A percentile compares a stretch with the other conserved stretches of the same genome.
Conservation (phyloP, 2,329 filamentous ascomycete genomes). For the Colletotrichum viniferum region DNA sequence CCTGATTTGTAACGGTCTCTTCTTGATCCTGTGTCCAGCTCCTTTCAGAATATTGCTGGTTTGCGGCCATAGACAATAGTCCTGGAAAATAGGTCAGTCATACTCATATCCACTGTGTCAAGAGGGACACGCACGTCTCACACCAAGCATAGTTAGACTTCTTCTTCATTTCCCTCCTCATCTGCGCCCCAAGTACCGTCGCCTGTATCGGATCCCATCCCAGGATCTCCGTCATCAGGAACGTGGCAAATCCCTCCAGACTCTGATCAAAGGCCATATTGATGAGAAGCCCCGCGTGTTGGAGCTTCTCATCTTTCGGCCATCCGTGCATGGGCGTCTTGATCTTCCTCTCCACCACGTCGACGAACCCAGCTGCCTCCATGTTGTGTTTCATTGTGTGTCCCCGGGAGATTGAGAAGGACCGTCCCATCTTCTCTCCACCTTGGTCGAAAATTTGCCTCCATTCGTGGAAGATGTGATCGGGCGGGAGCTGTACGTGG, state of each 20-base stretch:
- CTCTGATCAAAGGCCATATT: conserved; percentile 28
- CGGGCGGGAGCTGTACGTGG: conserved; percentile 23
- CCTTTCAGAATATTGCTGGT: not conserved
- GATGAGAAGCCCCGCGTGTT: conserved; percentile 23
- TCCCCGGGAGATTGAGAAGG: conserved; percentile 24
- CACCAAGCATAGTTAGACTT: conserved; percentile 4
- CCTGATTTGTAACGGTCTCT: not conserved
- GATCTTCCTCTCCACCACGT: conserved; percentile 19
- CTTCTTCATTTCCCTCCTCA: conserved; percentile 21
- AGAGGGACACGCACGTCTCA: not conserved
- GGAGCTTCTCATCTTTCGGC: conserved; percentile 18
- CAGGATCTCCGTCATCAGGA: conserved; percentile 31
- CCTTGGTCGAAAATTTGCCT: conserved; percentile 27
- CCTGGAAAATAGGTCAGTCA: not conserved
- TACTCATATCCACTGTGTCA: fast-evolving
- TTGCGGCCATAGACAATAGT: not conserved
- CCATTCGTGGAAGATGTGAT: conserved; percentile 32
- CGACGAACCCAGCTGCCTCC: conserved; percentile 28
- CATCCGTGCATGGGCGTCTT: conserved; percentile 24
- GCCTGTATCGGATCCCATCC: conserved; percentile 28
- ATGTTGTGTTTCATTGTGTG: conserved; percentile 26
- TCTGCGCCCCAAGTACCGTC: conserved; percentile 27
- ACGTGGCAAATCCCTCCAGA: conserved; percentile 31
- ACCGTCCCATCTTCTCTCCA: conserved; percentile 26
- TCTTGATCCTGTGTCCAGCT: fast-evolving